Conservation (phyloP, 2,329 filamentous ascomycete species). For the Phaeophleospora eucalypticola region DNA sequence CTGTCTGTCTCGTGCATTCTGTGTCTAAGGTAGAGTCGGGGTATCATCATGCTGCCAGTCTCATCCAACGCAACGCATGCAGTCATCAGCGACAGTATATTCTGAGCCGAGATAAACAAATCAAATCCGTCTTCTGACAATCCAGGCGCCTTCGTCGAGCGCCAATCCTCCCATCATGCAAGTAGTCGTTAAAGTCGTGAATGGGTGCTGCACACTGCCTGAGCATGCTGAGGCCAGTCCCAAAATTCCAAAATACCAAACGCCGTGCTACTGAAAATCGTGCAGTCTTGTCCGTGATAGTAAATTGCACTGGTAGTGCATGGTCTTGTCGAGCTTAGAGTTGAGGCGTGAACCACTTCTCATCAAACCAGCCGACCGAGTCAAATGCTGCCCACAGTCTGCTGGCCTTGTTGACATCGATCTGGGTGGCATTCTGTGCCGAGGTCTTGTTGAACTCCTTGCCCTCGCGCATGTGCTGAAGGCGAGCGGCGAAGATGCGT, state of each 20-base stretch:
- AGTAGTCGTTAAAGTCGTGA: slow-evolving; percentile 3
- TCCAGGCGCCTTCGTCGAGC: not conserved
- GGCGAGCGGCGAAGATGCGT: slow-evolving; percentile 75
- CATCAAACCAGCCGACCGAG: slow-evolving; percentile 38
- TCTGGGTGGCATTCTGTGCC: slow-evolving; percentile 94
- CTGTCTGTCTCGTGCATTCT: not conserved
- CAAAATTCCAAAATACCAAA: slow-evolving; percentile 3
- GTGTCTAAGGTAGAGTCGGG: slow-evolving; percentile 2
- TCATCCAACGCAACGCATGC: slow-evolving; percentile 1
- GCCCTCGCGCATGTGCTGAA: slow-evolving; percentile 60
- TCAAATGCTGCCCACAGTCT: slow-evolving; percentile 89
- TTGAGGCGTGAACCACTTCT: slow-evolving; percentile 22
- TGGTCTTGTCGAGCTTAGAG: slow-evolving; percentile 5
- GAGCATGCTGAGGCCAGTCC: slow-evolving; percentile 1
- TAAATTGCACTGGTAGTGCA: not conserved
- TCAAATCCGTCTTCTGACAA: not conserved
- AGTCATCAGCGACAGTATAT: slow-evolving; percentile 7
- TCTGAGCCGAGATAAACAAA: slow-evolving; percentile 8
- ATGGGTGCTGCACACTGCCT: slow-evolving; percentile 5
- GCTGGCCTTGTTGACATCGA: slow-evolving; percentile 95
- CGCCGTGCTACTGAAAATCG: slow-evolving; percentile 1
- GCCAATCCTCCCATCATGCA: slow-evolving; percentile 3
- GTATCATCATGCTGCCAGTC: slow-evolving; percentile 9
- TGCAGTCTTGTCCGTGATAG: not conserved
- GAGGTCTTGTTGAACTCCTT: slow-evolving; percentile 95